phyloP scores from a whole-genome alignment of 768 basidiomycete genomes.

The Russula dissimulans region DNA sequence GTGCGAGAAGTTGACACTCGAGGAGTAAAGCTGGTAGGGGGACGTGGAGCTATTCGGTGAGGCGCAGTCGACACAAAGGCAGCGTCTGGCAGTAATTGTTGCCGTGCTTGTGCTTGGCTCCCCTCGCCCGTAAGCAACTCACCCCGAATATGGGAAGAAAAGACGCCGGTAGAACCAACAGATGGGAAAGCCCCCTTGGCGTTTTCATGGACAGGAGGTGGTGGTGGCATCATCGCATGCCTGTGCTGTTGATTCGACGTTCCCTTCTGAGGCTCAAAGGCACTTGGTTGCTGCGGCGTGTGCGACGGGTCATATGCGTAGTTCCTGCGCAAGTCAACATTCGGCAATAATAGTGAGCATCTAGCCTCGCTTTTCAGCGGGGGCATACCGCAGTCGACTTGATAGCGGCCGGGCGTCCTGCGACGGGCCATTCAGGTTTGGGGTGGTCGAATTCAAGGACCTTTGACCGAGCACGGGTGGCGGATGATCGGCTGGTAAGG shows the following conservation, averaged over 20 bases:
- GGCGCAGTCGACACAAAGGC: not conserved
- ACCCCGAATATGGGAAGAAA: not conserved
- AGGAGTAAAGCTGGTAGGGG: slow-evolving; percentile 7
- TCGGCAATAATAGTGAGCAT: not conserved
- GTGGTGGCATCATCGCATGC: slow-evolving; percentile 26
- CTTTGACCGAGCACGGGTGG: slow-evolving; percentile 34
- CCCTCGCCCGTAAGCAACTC: not conserved
- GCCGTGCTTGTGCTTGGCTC: not conserved
- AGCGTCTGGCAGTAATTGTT: not conserved
- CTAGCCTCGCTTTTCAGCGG: not conserved
- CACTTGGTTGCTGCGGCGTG: slow-evolving; percentile 32
- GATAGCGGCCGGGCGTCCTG: slow-evolving; percentile 37
- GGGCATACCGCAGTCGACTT: slow-evolving; percentile 42
- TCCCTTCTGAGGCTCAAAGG: slow-evolving; percentile 24
- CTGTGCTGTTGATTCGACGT: slow-evolving; percentile 17
- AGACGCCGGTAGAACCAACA: not conserved
- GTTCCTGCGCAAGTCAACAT: slow-evolving; percentile 36
- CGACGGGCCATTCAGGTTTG: slow-evolving; percentile 4
- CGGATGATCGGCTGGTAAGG: slow-evolving; percentile 53
- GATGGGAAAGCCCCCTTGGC: not conserved
- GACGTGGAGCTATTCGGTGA: not conserved
- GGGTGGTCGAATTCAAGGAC: slow-evolving; percentile 2
- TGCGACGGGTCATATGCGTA: slow-evolving; percentile 54
- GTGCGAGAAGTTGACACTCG: slow-evolving; percentile 9
- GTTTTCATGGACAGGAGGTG: slow-evolving; percentile 19